phyloP scores from a whole-genome alignment of 768 basidiomycete genomes.

The Mycena sanguinolenta region DNA sequence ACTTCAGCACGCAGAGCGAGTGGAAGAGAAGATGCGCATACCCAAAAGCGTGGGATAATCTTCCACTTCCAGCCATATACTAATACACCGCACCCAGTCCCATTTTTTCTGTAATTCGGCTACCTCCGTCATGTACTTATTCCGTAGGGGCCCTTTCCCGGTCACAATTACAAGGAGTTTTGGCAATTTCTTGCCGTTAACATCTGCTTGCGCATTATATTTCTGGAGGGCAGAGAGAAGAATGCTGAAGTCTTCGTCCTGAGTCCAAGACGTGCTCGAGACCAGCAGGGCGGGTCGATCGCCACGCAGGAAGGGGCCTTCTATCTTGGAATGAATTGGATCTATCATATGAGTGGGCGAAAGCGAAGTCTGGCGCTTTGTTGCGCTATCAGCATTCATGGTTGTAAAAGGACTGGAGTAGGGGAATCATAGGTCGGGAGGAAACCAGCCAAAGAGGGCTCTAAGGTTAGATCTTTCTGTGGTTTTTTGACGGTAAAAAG shows the following conservation, averaged over 20 bases:
- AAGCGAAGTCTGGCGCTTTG: slow-evolving; percentile 28
- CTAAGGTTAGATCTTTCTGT: slow-evolving; percentile 43
- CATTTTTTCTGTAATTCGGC: slow-evolving; percentile 73
- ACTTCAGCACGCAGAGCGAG: slow-evolving; percentile 3
- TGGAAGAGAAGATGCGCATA: slow-evolving; percentile 43
- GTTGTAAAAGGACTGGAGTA: slow-evolving; percentile 76
- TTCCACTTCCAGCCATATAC: slow-evolving; percentile 88
- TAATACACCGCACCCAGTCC: slow-evolving; percentile 83
- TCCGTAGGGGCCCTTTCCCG: slow-evolving; percentile 87
- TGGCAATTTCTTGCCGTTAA: slow-evolving; percentile 61
- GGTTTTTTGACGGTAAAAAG: slow-evolving; percentile 60
- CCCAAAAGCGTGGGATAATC: slow-evolving; percentile 94
- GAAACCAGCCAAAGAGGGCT: slow-evolving; percentile 58
- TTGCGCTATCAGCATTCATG: slow-evolving; percentile 41
- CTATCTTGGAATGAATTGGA: slow-evolving; percentile 50
- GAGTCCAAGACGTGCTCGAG: slow-evolving; percentile 96
- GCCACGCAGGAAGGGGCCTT: slow-evolving; percentile 63
- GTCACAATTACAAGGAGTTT: slow-evolving; percentile 89
- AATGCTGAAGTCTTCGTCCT: slow-evolving; percentile 94
- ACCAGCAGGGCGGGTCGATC: slow-evolving; percentile 91
- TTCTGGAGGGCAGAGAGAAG: slow-evolving; percentile 79
- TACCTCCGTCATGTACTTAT: slow-evolving; percentile 80
- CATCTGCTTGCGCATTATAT: slow-evolving; percentile 74
- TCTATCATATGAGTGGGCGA: slow-evolving; percentile 46
- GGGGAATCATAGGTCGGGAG: slow-evolving; percentile 64